Evolutionary conservation across 2,329 filamentous ascomycete species (phyloP), one percentile per base, ranked within the genome.

Genomic region (Clonostachys rhizophaga): DNA sequence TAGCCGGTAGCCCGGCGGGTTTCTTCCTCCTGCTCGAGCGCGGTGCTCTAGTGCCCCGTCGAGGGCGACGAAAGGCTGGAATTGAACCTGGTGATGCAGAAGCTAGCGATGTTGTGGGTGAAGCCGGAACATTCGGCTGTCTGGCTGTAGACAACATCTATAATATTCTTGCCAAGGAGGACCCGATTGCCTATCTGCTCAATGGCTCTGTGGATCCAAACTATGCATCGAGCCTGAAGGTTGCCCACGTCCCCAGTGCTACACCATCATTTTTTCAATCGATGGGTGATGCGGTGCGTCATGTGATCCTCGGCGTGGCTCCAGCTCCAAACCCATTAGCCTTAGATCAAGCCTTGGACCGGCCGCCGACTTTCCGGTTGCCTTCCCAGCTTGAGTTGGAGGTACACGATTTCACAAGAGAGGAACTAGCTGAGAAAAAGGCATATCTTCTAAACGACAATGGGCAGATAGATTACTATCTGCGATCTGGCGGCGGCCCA

Each of bases 121-220:
- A 90, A 39, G 77, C 77, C 16, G 91, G 89, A 33, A 81, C 75
- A 6, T 96, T 95, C 63, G 94, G 94, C 16, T 97, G 94, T 63
- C 72, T 97, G 30, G 89, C 92, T 1, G 87, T 97, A 2, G 90
- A 97, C 68, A 99, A 97, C 62, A 79, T 99, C 48, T 99, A 97
- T 74, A 99, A 99, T 58, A 80, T 99, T 52, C 81, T 97, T 61
- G 72, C 80, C 37, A 76, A 75, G 51, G 78, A 83, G 55, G 81
- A 83, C 56, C 79, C 94, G 3, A 95, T 99, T 48, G 89, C 91
- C 2, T 97, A 96, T 64, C 79, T 92, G 14, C 80, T 97, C 49
- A 99, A 96, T 58, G 90, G 91, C 18, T 86, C 91, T 5, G 84
- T 97, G 40, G 94, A 99, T 62, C 80, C 83, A 5, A 74, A 77